Evolutionary conservation across 257 asterid species (phyloP).

Genomic region (Marsdenia floribunda): DNA sequence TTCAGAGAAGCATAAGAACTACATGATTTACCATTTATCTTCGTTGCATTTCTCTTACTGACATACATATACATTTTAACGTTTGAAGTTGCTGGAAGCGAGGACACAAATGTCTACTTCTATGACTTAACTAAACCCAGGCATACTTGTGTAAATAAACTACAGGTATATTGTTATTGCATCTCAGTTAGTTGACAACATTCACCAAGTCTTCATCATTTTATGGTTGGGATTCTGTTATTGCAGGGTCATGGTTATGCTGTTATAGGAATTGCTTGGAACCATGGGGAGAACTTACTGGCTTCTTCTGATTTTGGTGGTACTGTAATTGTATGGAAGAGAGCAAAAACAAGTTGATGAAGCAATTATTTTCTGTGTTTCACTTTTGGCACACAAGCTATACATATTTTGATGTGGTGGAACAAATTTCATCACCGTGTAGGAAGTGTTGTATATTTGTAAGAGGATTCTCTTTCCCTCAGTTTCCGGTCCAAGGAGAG

Average conservation of each 20-base stretch:
- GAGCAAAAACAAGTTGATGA: slow-evolving; percentile 63
- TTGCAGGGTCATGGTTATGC: slow-evolving; percentile 92
- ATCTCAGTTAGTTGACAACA: not conserved
- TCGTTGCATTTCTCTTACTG: slow-evolving; percentile 10
- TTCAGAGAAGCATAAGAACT: not conserved
- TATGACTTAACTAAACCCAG: slow-evolving; percentile 85
- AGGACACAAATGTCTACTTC: slow-evolving; percentile 90
- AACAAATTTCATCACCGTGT: not conserved
- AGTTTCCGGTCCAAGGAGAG: not conserved
- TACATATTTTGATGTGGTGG: not conserved
- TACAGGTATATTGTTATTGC: slow-evolving; percentile 53
- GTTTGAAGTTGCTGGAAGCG: slow-evolving; percentile 92
- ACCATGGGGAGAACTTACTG: slow-evolving; percentile 83
- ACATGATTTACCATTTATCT: not conserved
- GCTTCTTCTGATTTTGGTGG: slow-evolving; percentile 99
- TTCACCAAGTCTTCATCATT: too few relatives aligned
- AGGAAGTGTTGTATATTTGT: not conserved
- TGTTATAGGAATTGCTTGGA: slow-evolving; percentile 94
- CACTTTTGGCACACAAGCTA: not conserved
- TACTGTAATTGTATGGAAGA: slow-evolving; percentile 93
- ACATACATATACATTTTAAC: slow-evolving; percentile 14
- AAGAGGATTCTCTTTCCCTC: not conserved
- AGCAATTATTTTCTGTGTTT: not conserved
- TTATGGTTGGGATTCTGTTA: slow-evolving; percentile 5
- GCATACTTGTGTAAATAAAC: slow-evolving; percentile 91